Evolutionary conservation across 192 early-diverging fungal species (phyloP).

Genomic region (Entomortierella chlamydospora): DNA sequence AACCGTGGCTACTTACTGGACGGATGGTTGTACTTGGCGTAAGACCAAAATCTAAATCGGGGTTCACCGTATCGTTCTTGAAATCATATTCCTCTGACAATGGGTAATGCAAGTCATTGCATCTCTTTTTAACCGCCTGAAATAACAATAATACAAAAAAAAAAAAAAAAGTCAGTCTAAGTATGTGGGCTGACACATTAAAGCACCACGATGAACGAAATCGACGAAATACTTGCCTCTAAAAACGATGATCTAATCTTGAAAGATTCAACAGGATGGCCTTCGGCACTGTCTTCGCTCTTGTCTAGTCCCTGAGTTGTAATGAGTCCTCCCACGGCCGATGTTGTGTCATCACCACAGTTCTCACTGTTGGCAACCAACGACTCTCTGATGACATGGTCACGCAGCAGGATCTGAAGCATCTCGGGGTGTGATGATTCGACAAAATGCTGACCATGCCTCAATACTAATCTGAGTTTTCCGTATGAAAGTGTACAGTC

Average conservation of each 20-base stretch:
- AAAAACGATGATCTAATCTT: slow-evolving; percentile 75
- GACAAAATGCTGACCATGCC: slow-evolving; percentile 93
- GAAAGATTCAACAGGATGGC: slow-evolving; percentile 81
- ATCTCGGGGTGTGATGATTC: slow-evolving; percentile 89
- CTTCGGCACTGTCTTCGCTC: slow-evolving; percentile 77
- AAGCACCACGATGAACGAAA: no score
- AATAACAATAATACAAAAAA: background rate
- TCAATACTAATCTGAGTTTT: slow-evolving; percentile 96
- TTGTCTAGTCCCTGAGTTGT: slow-evolving; percentile 73
- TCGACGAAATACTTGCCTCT: slow-evolving; percentile 64
- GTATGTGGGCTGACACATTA: no score
- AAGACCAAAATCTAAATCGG: slow-evolving; percentile 80
- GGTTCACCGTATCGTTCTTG: slow-evolving; percentile 73
- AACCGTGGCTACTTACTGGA: slow-evolving; percentile 78
- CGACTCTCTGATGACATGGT: slow-evolving; percentile 77
- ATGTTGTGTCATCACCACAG: slow-evolving; percentile 27
- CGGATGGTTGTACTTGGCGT: slow-evolving; percentile 95
- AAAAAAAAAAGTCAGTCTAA: no score
- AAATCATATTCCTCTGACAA: slow-evolving; percentile 99
- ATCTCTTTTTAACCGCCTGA: slow-evolving; percentile 84
- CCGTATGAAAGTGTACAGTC: slow-evolving; percentile 90
- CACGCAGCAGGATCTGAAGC: slow-evolving; percentile 81
- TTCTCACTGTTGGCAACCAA: slow-evolving; percentile 68
- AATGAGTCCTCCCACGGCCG: slow-evolving; percentile 60
- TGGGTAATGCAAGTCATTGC: slow-evolving; percentile 91